These are phyloP conservation scores for Candida manassasensis DNA, from an alignment of 805 yeast species.

Conservation along the genomic window DNA sequence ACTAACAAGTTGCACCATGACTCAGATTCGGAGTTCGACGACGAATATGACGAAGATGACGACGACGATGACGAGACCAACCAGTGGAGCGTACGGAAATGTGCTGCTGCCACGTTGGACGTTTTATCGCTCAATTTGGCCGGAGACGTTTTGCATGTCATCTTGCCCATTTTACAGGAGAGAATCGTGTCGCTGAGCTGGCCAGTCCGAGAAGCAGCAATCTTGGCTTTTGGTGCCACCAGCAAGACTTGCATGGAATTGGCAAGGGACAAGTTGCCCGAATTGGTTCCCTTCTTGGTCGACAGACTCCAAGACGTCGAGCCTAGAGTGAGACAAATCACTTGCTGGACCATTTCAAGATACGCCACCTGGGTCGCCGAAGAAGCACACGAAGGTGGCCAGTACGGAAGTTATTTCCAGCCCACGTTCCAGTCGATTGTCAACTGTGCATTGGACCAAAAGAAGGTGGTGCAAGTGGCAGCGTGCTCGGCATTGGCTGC, in stretches of 20 bases:
- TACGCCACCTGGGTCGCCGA: constrained; percentile 77
- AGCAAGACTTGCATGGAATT: constrained; percentile 81
- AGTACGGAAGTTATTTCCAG: constrained; percentile 60
- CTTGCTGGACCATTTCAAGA: constrained; percentile 94
- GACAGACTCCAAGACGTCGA: constrained; percentile 71
- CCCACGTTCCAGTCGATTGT: constrained; percentile 79
- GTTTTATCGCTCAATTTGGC: constrained; percentile 68
- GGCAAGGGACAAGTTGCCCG: constrained; percentile 69
- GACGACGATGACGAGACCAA: constrained; percentile 63
- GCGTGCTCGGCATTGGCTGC: constrained; percentile 85
- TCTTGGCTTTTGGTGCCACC: constrained; percentile 91
- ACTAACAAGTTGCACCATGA: constrained; percentile 9
- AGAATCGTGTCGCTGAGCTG: constrained; percentile 68
- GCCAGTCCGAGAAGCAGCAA: constrained; percentile 91
- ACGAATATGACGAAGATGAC: constrained; percentile 63
- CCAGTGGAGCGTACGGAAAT: constrained; percentile 89
- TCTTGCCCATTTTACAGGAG: constrained; percentile 73
- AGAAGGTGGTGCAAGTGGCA: constrained; percentile 92
- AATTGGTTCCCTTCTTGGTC: constrained; percentile 77
- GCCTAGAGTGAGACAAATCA: constrained; percentile 84
- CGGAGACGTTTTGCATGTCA: constrained; percentile 55
- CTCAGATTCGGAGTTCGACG: constrained; percentile 47
- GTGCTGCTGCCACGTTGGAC: constrained; percentile 92
- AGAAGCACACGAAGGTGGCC: constrained; percentile 59
- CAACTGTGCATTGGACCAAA: constrained; percentile 69